Percentiles rank a stretch among this genome's conserved stretches.
Evolutionary conservation across 2,329 filamentous ascomycete genomes (phyloP).

Genomic region (Colletotrichum navitas): DNA sequence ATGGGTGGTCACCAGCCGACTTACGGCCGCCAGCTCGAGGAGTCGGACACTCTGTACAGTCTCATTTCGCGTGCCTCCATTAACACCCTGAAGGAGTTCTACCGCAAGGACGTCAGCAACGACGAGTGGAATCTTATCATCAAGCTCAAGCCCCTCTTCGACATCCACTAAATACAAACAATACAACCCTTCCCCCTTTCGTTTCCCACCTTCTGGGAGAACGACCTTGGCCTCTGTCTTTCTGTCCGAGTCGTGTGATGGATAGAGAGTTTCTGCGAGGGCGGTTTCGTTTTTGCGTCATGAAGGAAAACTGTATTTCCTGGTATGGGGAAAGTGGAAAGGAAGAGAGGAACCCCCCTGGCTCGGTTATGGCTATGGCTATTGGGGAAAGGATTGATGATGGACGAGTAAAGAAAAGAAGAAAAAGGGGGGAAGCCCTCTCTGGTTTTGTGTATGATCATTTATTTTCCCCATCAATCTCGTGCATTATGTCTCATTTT

Average conservation of each 20-base stretch:
- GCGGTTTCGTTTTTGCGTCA: not conserved
- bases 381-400: constrained; percentile 1
- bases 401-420: constrained; percentile 15
- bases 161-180: constrained; percentile 72
- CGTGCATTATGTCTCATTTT: constrained; percentile 6
- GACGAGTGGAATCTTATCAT: constrained; percentile 97
- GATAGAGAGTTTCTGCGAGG: not conserved
- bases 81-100: constrained; percentile 96
- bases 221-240: not conserved
- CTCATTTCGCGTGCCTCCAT: constrained; percentile 89
- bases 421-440: not conserved
- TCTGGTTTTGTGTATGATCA: constrained; percentile 23
- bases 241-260: not conserved
- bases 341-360: not conserved
- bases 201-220: not conserved
- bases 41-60: constrained; percentile 89
- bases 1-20: constrained; percentile 90
- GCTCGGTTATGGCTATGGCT: not conserved
- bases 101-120: constrained; percentile 85
- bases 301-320: not conserved
- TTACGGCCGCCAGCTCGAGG: constrained; percentile 95
- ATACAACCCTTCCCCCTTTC: not conserved
- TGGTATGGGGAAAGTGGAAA: not conserved
- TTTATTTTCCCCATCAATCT: not conserved
- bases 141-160: constrained; percentile 95